Conservation (phyloP, 306 rosid species). For the Oemleria cerasiformis region DNA sequence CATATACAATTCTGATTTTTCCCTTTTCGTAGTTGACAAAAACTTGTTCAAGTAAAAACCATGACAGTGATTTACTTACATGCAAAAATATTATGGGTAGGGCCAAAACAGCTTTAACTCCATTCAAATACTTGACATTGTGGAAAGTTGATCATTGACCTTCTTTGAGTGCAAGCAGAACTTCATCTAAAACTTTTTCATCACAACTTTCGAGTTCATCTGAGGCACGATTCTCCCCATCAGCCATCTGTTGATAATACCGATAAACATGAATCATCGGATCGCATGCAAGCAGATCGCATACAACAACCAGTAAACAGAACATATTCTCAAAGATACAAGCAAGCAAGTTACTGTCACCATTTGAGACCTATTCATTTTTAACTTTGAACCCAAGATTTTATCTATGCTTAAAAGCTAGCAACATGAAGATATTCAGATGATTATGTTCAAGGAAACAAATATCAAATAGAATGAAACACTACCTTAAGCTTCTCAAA, state of each 20-base stretch:
- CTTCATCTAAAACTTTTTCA: conserved; percentile 5
- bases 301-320: not conserved
- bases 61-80: not conserved
- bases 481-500: conserved; percentile 49
- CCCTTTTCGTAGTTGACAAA: conserved; percentile 5
- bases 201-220: conserved; percentile 11
- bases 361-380: not conserved
- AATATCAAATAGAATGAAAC: not conserved
- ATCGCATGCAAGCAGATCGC: not conserved
- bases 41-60: conserved; percentile 7
- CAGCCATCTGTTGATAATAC: conserved; percentile 17
- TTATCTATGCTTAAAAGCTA: too few relatives aligned
- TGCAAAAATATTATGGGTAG: not conserved
- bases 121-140: not conserved
- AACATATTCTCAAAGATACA: not conserved
- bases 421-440: not conserved
- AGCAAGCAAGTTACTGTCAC: not conserved
- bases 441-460: not conserved
- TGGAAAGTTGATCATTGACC: conserved; percentile 10
- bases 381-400: not conserved
- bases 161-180: not conserved
- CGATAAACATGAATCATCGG: not conserved
- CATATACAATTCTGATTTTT: conserved; percentile 6
- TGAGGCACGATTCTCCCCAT: conserved; percentile 10
- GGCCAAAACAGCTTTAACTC: not conserved